These are phyloP conservation scores for Auricularia heimuer DNA, from an alignment of 768 basidiomycete species.

Conservation along the genomic window DNA sequence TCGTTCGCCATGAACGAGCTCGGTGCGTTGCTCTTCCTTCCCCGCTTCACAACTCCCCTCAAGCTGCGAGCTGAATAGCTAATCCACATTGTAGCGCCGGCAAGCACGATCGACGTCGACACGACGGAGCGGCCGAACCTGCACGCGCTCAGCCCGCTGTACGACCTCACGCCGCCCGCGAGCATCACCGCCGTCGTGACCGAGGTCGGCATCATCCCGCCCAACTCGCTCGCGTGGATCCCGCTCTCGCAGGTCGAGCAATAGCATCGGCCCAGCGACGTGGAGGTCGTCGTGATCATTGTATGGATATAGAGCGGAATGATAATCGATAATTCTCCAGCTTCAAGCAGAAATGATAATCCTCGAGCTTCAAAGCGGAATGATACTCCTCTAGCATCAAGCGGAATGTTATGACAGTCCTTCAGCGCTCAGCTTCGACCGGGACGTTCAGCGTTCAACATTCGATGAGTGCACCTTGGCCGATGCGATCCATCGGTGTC, in stretches of 20 bases:
- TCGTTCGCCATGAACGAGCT: constrained; percentile 94
- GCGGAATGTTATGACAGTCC: too few species aligned
- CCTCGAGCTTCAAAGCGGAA: too few species aligned
- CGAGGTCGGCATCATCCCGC: constrained; percentile 91
- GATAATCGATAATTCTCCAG: too few species aligned
- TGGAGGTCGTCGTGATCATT: too few species aligned
- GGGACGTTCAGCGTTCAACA: too few species aligned
- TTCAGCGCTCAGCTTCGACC: too few species aligned
- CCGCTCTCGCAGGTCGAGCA: constrained; percentile 47
- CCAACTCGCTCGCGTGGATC: constrained; percentile 80
- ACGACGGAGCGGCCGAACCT: constrained; percentile 39
- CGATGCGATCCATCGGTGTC: too few species aligned
- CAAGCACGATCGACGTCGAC: background rate
- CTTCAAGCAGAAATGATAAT: too few species aligned
- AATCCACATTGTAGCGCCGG: background rate
- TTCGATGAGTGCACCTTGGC: too few species aligned
- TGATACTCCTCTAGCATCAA: too few species aligned
- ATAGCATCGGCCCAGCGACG: background rate
- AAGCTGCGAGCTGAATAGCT: background rate
- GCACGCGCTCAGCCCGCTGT: constrained; percentile 77
- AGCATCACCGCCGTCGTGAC: constrained; percentile 95
- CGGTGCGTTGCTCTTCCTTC: constrained; percentile 38
- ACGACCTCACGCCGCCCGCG: constrained; percentile 87
- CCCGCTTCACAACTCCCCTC: background rate
- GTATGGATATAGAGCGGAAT: too few species aligned